Conservation (phyloP, 2,329 filamentous ascomycete genomes). For the Diaporthe ilicicola region DNA sequence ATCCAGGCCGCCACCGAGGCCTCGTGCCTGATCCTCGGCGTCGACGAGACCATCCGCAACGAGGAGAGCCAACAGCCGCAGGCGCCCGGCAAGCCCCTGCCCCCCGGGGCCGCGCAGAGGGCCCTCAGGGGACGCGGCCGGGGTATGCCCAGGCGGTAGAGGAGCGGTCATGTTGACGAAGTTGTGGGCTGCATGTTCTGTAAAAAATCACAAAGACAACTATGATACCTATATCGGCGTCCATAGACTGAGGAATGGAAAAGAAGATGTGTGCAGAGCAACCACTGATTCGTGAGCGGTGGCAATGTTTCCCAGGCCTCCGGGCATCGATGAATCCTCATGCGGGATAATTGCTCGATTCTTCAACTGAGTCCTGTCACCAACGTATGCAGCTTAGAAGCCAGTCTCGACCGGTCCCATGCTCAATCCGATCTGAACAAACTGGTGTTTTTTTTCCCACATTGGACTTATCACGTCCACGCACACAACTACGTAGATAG, state of each 20-base stretch:
- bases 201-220: conserved; percentile 23
- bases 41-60: conserved; percentile 98
- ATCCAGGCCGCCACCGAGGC: conserved; percentile 96
- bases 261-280: conserved; percentile 5
- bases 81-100: conserved; percentile 77
- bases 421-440: background rate
- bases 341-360: background rate
- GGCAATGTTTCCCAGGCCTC: background rate
- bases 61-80: conserved; percentile 90
- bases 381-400: background rate
- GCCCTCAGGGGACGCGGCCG: conserved; percentile 84
- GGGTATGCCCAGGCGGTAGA: conserved; percentile 86
- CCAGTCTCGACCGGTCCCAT: background rate
- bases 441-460: background rate
- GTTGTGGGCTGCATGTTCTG: conserved; percentile 27
- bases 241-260: conserved; percentile 30
- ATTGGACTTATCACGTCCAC: background rate
- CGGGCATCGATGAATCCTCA: too few species aligned
- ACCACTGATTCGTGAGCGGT: background rate
- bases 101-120: conserved; percentile 86
- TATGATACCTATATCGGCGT: conserved; percentile 34
- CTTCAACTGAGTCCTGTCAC: background rate
- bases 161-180: background rate
- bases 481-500: background rate
- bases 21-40: conserved; percentile 91